These are phyloP conservation scores for Fusarium miscanthi DNA, from an alignment of 2,329 filamentous ascomycete genomes.

Conservation along the genomic window DNA sequence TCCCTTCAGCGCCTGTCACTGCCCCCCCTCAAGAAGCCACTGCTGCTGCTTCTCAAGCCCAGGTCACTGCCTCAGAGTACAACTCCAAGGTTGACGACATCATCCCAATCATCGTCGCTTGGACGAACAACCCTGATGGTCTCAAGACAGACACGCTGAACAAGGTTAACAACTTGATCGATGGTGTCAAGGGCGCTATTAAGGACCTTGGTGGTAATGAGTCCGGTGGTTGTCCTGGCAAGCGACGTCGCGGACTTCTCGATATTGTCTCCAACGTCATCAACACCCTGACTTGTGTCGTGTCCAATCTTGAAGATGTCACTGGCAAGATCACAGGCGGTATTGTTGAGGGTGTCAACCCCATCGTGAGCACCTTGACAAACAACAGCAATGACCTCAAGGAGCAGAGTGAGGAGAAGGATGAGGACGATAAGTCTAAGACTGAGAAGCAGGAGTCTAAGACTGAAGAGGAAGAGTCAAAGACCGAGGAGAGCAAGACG, in stretches of 20 bases:
- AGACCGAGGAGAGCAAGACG: background rate
- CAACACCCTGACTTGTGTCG: constrained; percentile 6
- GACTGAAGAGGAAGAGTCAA: background rate
- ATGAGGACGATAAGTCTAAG: constrained; percentile 9
- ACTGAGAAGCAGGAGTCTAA: constrained; percentile 7
- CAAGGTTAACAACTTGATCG: constrained; percentile 19
- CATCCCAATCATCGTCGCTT: constrained; percentile 14
- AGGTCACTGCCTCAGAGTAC: constrained; percentile 15
- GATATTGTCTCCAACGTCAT: constrained; percentile 5
- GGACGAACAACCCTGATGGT: constrained; percentile 5
- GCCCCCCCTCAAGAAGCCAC: background rate
- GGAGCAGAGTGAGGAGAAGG: constrained; percentile 16
- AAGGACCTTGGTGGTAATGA: constrained; percentile 7
- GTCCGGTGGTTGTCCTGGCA: constrained; percentile 2
- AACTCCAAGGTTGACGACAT: constrained; percentile 2
- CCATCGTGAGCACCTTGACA: constrained; percentile 4
- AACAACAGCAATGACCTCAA: constrained; percentile 11
- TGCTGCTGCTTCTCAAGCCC: constrained; percentile 4
- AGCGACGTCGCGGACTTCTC: background rate
- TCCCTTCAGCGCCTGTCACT: background rate
- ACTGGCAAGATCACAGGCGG: constrained; percentile 11
- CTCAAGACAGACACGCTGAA: constrained; percentile 17
- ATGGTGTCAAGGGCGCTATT: constrained; percentile 9
- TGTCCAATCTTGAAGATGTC: background rate
- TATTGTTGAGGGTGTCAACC: constrained; percentile 7